These are phyloP conservation scores for Phytophthora capsici DNA, from an alignment of 352 stramenopile species.

Conservation along the genomic window DNA sequence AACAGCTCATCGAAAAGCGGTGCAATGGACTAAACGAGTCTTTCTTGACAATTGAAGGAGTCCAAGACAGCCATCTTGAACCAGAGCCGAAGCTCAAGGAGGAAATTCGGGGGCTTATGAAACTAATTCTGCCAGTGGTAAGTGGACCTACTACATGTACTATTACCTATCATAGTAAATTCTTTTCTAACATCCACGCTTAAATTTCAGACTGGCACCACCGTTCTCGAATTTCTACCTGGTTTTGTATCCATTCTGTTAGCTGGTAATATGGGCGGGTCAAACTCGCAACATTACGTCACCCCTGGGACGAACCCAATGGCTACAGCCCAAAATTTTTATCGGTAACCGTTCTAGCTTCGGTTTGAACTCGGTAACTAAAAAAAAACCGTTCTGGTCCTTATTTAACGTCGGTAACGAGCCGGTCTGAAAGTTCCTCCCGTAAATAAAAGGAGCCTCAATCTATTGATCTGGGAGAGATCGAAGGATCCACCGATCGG, in stretches of 20 bases:
- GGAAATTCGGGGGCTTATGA: slow-evolving; percentile 6
- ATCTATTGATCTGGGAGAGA: too few species aligned
- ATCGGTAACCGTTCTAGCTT: too few species aligned
- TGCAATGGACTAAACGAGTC: slow-evolving; percentile 6
- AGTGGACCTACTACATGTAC: too few species aligned
- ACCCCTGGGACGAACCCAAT: too few species aligned
- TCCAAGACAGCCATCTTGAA: slow-evolving; percentile 1
- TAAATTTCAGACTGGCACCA: slow-evolving; percentile 13
- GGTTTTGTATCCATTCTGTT: slow-evolving; percentile 54
- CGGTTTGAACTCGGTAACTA: too few species aligned
- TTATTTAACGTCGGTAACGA: too few species aligned
- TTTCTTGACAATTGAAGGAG: slow-evolving; percentile 5
- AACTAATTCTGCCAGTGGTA: slow-evolving; percentile 20
- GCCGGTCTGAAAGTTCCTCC: too few species aligned
- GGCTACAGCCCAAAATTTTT: too few species aligned
- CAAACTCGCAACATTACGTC: slow-evolving; percentile 54
- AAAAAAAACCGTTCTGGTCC: too few species aligned
- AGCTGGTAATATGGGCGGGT: slow-evolving; percentile 62
- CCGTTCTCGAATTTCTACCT: slow-evolving; percentile 43
- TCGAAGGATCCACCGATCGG: too few species aligned
- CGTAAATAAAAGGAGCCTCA: too few species aligned
- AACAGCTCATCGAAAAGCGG: slow-evolving; percentile 8
- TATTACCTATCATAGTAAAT: neutral
- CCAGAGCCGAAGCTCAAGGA: slow-evolving; percentile 4
- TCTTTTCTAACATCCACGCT: neutral